A percentile compares a stretch with the other conserved stretches of the same genome.
phyloP scores from a whole-genome alignment of 768 basidiomycete species.

The Macrolepiota dolichaula region DNA sequence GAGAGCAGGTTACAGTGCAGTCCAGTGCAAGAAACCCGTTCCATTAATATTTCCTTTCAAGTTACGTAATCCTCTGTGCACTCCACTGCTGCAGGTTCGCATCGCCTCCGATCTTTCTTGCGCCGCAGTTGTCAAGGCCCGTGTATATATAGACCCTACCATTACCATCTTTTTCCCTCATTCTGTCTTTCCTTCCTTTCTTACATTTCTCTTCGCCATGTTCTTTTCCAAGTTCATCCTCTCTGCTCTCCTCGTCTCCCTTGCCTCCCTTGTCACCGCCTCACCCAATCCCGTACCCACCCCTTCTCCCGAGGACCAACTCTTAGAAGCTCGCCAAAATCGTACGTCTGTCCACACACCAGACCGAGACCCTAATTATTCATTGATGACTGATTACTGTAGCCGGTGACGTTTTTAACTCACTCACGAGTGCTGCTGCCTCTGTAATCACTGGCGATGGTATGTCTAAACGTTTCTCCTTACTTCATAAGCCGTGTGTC shows the following conservation, averaged over 20 bases:
- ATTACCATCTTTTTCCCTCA: constrained; percentile 15
- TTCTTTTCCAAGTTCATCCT: constrained; percentile 31
- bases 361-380: neutral
- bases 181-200: constrained; percentile 13
- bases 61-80: constrained; percentile 7
- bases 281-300: constrained; percentile 25
- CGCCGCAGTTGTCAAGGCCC: neutral
- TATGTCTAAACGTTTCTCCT: constrained; percentile 14
- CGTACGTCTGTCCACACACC: neutral
- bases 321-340: constrained; percentile 43
- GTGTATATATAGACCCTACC: constrained; percentile 4
- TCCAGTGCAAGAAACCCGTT: neutral
- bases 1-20: neutral
- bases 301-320: constrained; percentile 14
- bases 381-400: constrained; percentile 16
- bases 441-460: constrained; percentile 25
- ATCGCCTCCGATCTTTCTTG: neutral
- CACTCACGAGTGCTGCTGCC: constrained; percentile 10
- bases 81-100: neutral
- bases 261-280: constrained; percentile 31
- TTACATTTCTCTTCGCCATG: constrained; percentile 28
- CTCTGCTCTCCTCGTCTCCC: constrained; percentile 31
- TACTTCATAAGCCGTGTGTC: neutral
- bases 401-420: constrained; percentile 17
- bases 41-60: constrained; percentile 4